Base-by-base conservation (phyloP, 2,329 filamentous ascomycete genomes). In the Claviceps paspali region DNA sequence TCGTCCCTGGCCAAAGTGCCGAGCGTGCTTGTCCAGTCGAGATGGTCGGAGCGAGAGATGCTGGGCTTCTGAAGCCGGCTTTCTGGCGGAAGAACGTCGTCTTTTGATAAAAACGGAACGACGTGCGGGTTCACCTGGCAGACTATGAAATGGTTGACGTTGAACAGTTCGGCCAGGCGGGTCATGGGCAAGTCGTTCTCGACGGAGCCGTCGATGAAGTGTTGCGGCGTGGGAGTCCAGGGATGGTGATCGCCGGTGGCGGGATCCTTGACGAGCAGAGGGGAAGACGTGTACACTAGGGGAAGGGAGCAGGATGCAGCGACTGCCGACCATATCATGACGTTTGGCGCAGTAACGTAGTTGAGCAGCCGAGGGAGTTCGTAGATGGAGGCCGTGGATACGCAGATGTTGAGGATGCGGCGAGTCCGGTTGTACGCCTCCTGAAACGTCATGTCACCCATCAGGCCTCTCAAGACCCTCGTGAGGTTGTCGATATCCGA, bases 61-160 rank as follows among this genome's bases (percentile, higher is more conserved):
- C 19, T 38, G 10, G 45, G 41, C 19, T 56, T 50, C 15, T 33
- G 35, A 5, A 54, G 50, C 5, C 47, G 48, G 24, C 45, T 39
- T 0, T 53, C 47, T 3, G 65, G 61, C 6, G 60, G 58, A 1
- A 70, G 55, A 19, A 70, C 67, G 42, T 85, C 81, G 40, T 92
- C 82, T 46, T 78, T 82, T 12, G 73, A 67, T 12, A 95, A 62
- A 49, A 96, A 94, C 0, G 85, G 84, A 0, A 92, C 75, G 7
- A 95, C 83, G 49, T 96, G 88, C 0, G 88, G 88, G 49, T 96
- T 96, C 35, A 95, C 86, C 54, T 96, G 88, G 0, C 86, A 94
- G 14, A 95, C 88, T 47, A 96, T 95, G 52, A 95, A 95, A 54
- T 95, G 88, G 51, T 95, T 95, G 53, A 95, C 87, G 51, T 95